Evolutionary conservation across 2,329 filamentous ascomycete genomes (phyloP), one percentile per base, ranked within the genome.

Genomic region (Lachnellula cervina): DNA sequence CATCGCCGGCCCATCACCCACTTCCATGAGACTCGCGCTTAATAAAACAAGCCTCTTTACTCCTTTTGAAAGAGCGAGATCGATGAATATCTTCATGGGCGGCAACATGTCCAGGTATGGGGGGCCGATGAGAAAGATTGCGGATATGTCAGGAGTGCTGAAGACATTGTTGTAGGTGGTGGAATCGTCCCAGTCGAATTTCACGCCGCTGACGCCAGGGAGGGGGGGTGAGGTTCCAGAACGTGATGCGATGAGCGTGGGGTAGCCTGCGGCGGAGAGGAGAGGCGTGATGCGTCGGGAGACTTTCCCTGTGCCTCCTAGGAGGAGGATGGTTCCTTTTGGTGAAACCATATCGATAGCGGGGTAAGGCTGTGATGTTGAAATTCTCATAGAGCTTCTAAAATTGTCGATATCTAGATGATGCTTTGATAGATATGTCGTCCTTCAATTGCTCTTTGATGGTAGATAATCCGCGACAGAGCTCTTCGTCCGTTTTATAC

Each of bases 231-330:
- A 70, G 67, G 43, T 54, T 4, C 62, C 69, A 5, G 69, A 70
- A 28, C 75, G 72, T 19, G 75, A 76, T 7, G 73, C 74, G 11
- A 76, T 52, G 21, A 76, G 58, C 44, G 69, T 62, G 5, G 68
- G 66, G 40, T 69, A 60, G 19, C 58, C 59, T 11, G 64, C 63
- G 8, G 59, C 51, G 3, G 68, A 61, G 14, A 77, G 69, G 3
- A 73, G 67, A 16, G 59, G 56, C 40, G 71, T 71, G 34, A 78
- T 64, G 34, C 72, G 71, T n/a, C 66, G 66, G 43, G 72, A 71
- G 1, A 77, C 70, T 48, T 76, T 78, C 54, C 77, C 76, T 1
- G 73, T 76, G 44, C 76, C 76, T 46, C 76, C 76, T 2, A 72
- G 65, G 7, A 79, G 62, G 40, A 79, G 69, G 40, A 78, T 62